These are phyloP conservation scores for Trypanosoma congolense DNA, from an alignment of 208 protist species.

Conservation along the genomic window DNA sequence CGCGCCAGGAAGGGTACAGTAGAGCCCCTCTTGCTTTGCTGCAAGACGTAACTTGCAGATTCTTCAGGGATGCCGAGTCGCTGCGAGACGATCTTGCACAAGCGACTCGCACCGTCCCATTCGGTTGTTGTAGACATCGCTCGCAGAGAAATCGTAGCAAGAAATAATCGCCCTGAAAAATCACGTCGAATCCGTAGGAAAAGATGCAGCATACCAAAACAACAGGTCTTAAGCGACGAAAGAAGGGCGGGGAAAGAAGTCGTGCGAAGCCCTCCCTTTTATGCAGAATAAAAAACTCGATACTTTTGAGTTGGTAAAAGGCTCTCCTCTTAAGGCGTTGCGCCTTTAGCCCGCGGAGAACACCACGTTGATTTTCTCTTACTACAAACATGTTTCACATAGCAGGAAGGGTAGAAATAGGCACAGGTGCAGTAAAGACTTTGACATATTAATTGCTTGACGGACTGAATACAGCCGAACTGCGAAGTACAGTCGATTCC, in stretches of 20 bases:
- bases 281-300: not conserved
- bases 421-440: not conserved
- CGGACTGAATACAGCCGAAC: too few relatives aligned
- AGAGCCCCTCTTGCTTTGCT: conserved; percentile 56
- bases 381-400: not conserved
- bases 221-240: conserved; percentile 7
- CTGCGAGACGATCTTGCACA: conserved; percentile 31
- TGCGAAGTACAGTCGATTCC: too few relatives aligned
- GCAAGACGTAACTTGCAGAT: conserved; percentile 48
- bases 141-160: not conserved
- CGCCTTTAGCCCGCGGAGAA: too few relatives aligned
- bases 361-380: too few relatives aligned
- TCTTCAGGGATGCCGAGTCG: conserved; percentile 31
- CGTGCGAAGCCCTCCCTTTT: not conserved
- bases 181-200: not conserved
- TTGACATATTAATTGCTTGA: not conserved
- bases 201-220: too few relatives aligned
- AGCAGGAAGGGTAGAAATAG: not conserved
- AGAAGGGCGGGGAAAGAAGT: conserved; percentile 1
- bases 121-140: not conserved
- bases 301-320: too few relatives aligned
- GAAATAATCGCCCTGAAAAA: not conserved
- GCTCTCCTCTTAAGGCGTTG: too few relatives aligned
- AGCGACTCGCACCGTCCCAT: conserved; percentile 8
- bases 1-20: conserved; percentile 88